phyloP scores from a whole-genome alignment of 495 filamentous ascomycete genomes.

The Aspergillus haitiensis region DNA sequence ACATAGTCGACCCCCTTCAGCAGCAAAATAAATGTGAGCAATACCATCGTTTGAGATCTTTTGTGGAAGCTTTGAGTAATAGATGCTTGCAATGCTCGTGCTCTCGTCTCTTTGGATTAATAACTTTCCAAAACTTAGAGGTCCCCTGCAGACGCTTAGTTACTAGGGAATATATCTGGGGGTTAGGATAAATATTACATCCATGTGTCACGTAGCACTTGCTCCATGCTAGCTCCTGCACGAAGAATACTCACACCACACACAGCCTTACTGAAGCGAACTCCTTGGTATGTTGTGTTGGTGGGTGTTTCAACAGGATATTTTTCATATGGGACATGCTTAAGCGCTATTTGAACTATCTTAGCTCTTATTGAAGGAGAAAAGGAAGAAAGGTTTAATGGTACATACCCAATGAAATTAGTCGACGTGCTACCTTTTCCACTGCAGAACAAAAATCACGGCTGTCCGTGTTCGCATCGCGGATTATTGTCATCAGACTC shows the following conservation, averaged over 20 bases:
- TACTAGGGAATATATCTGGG: neutral
- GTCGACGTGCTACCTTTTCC: slow-evolving; percentile 18
- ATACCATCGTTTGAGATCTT: slow-evolving; percentile 17
- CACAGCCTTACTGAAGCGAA: slow-evolving; percentile 17
- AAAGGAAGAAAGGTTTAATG: neutral
- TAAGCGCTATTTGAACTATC: slow-evolving; percentile 17
- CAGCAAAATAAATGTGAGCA: neutral
- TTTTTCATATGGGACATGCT: slow-evolving; percentile 17
- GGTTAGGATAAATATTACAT: slow-evolving; percentile 9
- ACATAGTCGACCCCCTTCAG: neutral
- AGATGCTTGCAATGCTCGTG: slow-evolving; percentile 19
- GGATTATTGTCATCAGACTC: slow-evolving; percentile 25
- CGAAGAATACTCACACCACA: slow-evolving; percentile 28
- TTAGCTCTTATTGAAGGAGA: neutral
- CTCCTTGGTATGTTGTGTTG: slow-evolving; percentile 13
- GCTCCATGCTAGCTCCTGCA: slow-evolving; percentile 26
- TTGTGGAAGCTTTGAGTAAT: slow-evolving; percentile 26
- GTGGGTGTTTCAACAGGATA: slow-evolving; percentile 18
- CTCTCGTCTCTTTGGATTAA: slow-evolving; percentile 29
- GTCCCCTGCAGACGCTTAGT: slow-evolving; percentile 7
- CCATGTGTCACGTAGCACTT: slow-evolving; percentile 22
- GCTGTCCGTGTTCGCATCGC: slow-evolving; percentile 15
- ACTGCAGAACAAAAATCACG: slow-evolving; percentile 19
- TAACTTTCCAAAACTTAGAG: slow-evolving; percentile 24
- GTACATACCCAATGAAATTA: slow-evolving; percentile 19